Evolutionary conservation across 208 protist species (phyloP), one percentile per base, ranked within the genome.

Genomic region (Endotrypanum monterogeii): DNA sequence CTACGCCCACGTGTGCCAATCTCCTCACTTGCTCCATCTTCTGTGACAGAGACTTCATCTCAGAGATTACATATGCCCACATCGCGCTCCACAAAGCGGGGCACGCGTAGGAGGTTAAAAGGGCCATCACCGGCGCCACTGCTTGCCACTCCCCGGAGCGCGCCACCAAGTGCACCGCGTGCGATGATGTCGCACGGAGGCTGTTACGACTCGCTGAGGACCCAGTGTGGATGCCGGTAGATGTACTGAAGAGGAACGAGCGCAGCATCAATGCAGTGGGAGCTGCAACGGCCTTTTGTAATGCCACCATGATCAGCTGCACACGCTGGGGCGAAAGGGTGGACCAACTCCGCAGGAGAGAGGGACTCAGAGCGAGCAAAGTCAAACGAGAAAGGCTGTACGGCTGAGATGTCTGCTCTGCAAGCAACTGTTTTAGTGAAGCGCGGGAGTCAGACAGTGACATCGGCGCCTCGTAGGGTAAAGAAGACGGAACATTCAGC

Each of bases 301-400:
- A 30, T 18, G 62, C 69, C 6, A 50, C 69, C 69, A 62, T 55
- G 3, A 75, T 23, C 28, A 71, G n/a, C 52, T 55, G 69, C 12
- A 8, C 11, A 3, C 54, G 41, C 25, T 39, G 41, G 4, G 1
- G 69, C 32, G 7, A 20, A 41, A 63, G n/a, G 25, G 11, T 54
- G 16, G 61, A 16, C 52, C 69, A 80, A 14, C 28, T 35, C 28
- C n/a, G 20, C 28, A 71, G 18, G n/a, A 80, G 54, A 14, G 39
- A 46, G 9, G 48, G 23, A 28, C 48, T 23, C 3, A 80, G 30
- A 2, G 32, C 18, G 54, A 9, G 55, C 5, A 80, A 44, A 0
- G 62, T 57, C 14, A 63, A 48, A 12, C 76, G 76, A 7, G 76
- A 67, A n/a, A 80, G 69, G 7, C 69, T 54, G 46, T 75, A 60